Percentiles rank a stretch among this genome's conserved stretches.
Evolutionary conservation across 345 rosid genomes (phyloP).

Genomic region (Salix purpurea): DNA sequence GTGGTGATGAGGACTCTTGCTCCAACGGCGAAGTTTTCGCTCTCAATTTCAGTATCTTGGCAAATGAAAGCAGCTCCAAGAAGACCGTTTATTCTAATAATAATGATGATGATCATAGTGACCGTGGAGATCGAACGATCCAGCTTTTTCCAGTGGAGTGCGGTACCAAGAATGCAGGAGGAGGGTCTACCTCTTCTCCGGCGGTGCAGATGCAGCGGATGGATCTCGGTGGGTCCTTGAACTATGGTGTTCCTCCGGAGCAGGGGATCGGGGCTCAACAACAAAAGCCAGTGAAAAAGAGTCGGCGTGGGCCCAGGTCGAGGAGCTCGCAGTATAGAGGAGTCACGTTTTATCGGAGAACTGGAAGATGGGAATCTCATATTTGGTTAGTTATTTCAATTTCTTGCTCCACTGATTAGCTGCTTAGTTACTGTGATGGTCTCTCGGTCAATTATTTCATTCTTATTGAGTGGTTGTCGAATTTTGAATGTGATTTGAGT

Average conservation of each 20-base stretch:
- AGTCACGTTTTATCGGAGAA: constrained; percentile 91
- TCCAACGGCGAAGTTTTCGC: constrained; percentile 24
- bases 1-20: constrained; percentile 31
- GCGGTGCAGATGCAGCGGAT: constrained; percentile 23
- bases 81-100: neutral
- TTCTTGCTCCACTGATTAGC: neutral
- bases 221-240: constrained; percentile 30
- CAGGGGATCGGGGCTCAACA: constrained; percentile 19
- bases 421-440: neutral
- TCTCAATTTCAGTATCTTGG: constrained; percentile 33
- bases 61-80: neutral
- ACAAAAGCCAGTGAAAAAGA: constrained; percentile 44
- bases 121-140: constrained; percentile 23
- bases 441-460: neutral
- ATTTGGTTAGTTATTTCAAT: constrained; percentile 52
- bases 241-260: constrained; percentile 12
- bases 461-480: too few relatives aligned
- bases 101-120: neutral
- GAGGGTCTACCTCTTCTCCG: neutral
- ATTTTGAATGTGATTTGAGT: neutral
- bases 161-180: neutral
- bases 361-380: constrained; percentile 99
- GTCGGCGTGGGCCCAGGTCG: constrained; percentile 94
- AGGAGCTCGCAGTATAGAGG: constrained; percentile 96
- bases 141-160: constrained; percentile 40